These are phyloP conservation scores for Trichoderma oligosporum DNA, from an alignment of 2,329 filamentous ascomycete species.

Conservation along the genomic window DNA sequence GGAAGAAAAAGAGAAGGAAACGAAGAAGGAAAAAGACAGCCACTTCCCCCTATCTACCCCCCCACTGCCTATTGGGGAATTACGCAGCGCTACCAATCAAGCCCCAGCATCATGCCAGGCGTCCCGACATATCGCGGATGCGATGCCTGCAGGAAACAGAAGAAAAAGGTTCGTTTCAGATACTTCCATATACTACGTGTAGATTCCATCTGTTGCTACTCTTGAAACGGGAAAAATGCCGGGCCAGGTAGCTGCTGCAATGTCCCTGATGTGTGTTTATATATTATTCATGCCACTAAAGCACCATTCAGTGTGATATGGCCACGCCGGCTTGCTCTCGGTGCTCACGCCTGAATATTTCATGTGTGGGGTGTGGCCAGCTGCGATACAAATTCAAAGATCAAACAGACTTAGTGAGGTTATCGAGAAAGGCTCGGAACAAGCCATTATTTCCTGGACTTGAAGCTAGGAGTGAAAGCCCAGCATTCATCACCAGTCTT, in stretches of 20 bases:
- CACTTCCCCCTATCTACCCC: background rate
- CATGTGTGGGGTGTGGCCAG: slow-evolving; percentile 45
- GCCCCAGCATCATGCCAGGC: slow-evolving; percentile 44
- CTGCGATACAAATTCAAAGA: slow-evolving; percentile 49
- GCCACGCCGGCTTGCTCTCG: slow-evolving; percentile 41
- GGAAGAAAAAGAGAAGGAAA: background rate
- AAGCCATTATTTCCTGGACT: background rate
- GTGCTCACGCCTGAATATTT: slow-evolving; percentile 43
- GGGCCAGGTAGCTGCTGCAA: background rate
- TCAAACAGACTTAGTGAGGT: slow-evolving; percentile 17
- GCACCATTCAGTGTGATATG: slow-evolving; percentile 42
- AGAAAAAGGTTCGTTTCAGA: slow-evolving; percentile 46
- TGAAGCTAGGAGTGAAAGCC: background rate
- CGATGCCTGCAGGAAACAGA: slow-evolving; percentile 48
- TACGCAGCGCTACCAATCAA: slow-evolving; percentile 7
- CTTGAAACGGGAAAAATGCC: background rate
- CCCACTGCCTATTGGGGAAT: slow-evolving; percentile 7
- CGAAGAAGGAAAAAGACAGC: background rate
- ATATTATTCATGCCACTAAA: background rate
- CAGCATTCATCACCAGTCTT: slow-evolving; percentile 2
- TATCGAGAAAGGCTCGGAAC: slow-evolving; percentile 10
- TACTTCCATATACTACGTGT: background rate
- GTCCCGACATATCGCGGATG: slow-evolving; percentile 50
- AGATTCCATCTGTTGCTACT: background rate
- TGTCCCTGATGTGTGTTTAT: background rate